Evolutionary conservation across 2,329 filamentous ascomycete genomes (phyloP), one percentile per base, ranked within the genome.

Genomic region (Pseudohalonectria lignicola): DNA sequence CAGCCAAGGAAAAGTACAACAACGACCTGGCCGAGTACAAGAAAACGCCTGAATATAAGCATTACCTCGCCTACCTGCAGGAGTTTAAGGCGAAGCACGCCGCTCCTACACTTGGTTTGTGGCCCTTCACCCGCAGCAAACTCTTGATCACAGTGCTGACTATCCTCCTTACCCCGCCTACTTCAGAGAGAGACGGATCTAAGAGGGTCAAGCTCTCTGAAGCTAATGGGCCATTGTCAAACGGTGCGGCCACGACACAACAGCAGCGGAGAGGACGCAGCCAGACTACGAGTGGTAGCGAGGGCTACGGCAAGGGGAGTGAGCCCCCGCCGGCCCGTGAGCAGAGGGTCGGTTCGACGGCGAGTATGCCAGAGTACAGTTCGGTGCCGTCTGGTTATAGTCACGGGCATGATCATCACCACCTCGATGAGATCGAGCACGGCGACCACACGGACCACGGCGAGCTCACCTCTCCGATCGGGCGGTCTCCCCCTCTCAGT

Each of bases 11-110:
- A 47, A 81, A 71, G 47, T 90, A 86, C 53, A 82, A 82, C 46
- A 66, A 71, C n/a, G 75, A 84, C 45, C 63, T 88, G 43, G 64
- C 70, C 34, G 74, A 82, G 46, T 90, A 90, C 56, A 88, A 88
- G 54, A 86, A 86, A 57, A 88, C 83, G 1, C 52, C 70, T 6
- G 69, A 80, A 36, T 86, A 78, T 52, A 72, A 67, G 40, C 71
- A 76, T 37, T 88, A 90, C 46, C 67, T 73, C 42, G 69, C 75
- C 31, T 92, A 92, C 53, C 62, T 90, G 17, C 70, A 75, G 23
- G 83, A 88, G 1, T 90, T 92, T 62, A 87, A 82, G 52, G 74
- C 78, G 34, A 82, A 82, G 53, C 80, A 88, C 50, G 62, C 70
- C 19, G 66, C 64, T 40, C 65, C 72, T 34, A n/a, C n/a, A n/a